Evolutionary conservation across 805 yeast genomes (phyloP).

Genomic region (Candida cerambycidarum): DNA sequence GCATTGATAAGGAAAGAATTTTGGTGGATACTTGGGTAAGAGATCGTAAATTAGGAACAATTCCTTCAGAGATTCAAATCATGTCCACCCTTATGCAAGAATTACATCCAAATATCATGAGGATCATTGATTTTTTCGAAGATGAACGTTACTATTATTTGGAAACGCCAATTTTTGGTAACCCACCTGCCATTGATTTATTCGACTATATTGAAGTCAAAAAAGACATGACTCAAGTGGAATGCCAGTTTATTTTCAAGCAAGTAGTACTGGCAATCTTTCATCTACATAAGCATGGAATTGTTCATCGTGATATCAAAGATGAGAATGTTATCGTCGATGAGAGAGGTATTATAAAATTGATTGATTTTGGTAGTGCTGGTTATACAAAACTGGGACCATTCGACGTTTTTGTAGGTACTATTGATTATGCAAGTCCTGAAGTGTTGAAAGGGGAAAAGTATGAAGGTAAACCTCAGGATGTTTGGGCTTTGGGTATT

Average conservation of each 20-base stretch:
- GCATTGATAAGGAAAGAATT: slow-evolving; percentile 89
- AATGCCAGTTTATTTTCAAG: slow-evolving; percentile 72
- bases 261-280: slow-evolving; percentile 78
- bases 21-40: slow-evolving; percentile 97
- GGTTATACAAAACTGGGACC: slow-evolving; percentile 91
- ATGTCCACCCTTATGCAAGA: slow-evolving; percentile 75
- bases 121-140: slow-evolving; percentile 87
- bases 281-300: slow-evolving; percentile 81
- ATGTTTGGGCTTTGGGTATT: slow-evolving; percentile 96
- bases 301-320: slow-evolving; percentile 91
- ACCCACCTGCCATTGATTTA: slow-evolving; percentile 86
- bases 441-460: slow-evolving; percentile 88
- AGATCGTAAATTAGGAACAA: slow-evolving; percentile 85
- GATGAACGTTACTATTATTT: slow-evolving; percentile 86
- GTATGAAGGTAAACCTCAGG: slow-evolving; percentile 92
- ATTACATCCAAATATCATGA: slow-evolving; percentile 86
- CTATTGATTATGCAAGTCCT: slow-evolving; percentile 96
- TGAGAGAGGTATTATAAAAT: slow-evolving; percentile 71
- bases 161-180: slow-evolving; percentile 89
- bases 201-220: slow-evolving; percentile 90
- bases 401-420: slow-evolving; percentile 95
- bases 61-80: slow-evolving; percentile 94
- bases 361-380: slow-evolving; percentile 95
- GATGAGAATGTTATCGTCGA: slow-evolving; percentile 94
- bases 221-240: slow-evolving; percentile 75